Evolutionary conservation across 2,329 filamentous ascomycete genomes (phyloP).

Genomic region (Sarocladium brachiariae): DNA sequence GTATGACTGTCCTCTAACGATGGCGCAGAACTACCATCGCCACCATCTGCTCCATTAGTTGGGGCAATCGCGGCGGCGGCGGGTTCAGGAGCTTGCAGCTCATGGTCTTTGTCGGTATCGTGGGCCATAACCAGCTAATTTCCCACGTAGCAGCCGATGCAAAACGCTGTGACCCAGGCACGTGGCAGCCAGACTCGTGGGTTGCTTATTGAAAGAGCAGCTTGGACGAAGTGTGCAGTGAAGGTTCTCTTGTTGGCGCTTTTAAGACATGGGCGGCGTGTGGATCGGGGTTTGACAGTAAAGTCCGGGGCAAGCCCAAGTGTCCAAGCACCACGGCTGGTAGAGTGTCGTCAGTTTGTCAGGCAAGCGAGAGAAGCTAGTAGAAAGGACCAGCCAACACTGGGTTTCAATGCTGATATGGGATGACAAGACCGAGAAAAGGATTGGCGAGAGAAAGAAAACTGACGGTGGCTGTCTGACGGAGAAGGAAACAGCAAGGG

Average conservation of each 20-base stretch:
- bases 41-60: slow-evolving; percentile 12
- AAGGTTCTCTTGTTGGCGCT: neutral
- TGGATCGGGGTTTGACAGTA: neutral
- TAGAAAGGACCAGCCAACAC: too few relatives aligned
- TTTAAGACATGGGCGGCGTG: neutral
- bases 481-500: neutral
- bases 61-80: slow-evolving; percentile 23
- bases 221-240: too few relatives aligned
- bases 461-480: neutral
- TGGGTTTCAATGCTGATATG: too few relatives aligned
- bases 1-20: neutral
- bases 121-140: slow-evolving; percentile 18
- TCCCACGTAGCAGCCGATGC: neutral
- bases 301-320: neutral
- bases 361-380: too few relatives aligned
- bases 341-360: neutral
- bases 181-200: neutral
- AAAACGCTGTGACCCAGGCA: neutral
- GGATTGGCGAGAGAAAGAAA: too few relatives aligned
- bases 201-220: neutral
- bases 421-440: too few relatives aligned
- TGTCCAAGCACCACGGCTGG: neutral
- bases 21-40: neutral
- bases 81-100: slow-evolving; percentile 22
- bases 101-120: slow-evolving; percentile 18